Percentiles rank a stretch among this genome's conserved stretches.
phyloP scores from a whole-genome alignment of 2,329 filamentous ascomycete species.

The Aureobasidium sp. region DNA sequence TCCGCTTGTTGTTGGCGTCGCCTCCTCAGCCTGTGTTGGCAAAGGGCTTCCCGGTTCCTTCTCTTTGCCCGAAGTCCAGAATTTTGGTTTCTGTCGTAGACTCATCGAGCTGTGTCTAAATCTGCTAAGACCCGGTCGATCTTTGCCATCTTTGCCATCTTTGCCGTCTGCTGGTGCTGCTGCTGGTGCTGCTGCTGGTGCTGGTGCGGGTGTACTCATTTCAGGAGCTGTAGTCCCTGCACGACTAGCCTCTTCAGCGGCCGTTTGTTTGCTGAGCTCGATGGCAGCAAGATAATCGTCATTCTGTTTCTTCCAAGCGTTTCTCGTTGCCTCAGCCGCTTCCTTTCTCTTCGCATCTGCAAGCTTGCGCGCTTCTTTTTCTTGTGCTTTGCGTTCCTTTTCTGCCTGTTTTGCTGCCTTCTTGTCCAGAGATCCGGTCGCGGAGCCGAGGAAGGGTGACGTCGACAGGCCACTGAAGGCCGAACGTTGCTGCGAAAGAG shows the following conservation, averaged over 20 bases:
- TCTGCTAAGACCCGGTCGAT: conserved; percentile 22
- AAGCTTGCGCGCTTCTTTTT: conserved; percentile 51
- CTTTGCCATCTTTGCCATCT: conserved; percentile 1
- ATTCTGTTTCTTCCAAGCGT: conserved; percentile 49
- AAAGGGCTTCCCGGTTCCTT: conserved; percentile 37
- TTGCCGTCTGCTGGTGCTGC: not conserved
- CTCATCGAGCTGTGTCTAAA: conserved; percentile 67
- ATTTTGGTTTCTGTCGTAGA: conserved; percentile 66
- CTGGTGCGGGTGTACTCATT: not conserved
- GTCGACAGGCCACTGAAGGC: conserved; percentile 4
- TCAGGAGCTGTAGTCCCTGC: not conserved
- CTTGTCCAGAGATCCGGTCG: conserved; percentile 52
- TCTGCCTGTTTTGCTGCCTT: conserved; percentile 55
- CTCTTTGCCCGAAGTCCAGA: conserved; percentile 43
- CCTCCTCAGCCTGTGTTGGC: conserved; percentile 17
- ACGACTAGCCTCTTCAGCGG: conserved; percentile 41
- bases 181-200: conserved; percentile 10
- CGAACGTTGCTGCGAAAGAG: conserved; percentile 13
- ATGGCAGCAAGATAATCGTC: conserved; percentile 57
- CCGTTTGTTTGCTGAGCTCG: conserved; percentile 57
- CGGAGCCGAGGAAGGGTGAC: conserved; percentile 7
- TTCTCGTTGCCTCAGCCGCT: conserved; percentile 38
- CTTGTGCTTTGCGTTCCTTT: conserved; percentile 48
- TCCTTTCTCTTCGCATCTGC: conserved; percentile 25
- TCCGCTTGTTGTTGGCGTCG: conserved; percentile 7